Conservation (phyloP, 2,329 filamentous ascomycete genomes). For the Penicillium oxalicum region DNA sequence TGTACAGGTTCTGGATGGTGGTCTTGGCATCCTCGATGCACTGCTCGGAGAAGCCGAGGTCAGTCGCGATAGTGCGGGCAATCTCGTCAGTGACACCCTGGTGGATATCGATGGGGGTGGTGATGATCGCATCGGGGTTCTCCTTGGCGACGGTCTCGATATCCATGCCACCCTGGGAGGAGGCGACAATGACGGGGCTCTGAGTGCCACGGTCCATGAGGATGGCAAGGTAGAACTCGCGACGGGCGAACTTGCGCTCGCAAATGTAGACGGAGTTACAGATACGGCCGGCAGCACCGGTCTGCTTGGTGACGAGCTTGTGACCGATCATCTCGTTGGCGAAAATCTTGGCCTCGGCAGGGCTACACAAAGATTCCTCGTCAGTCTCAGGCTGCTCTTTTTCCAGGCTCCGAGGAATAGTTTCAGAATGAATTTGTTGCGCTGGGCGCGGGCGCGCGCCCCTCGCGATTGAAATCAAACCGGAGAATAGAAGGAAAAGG, state of each 20-base stretch:
- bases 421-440: background rate
- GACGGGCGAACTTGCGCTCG: slow-evolving; percentile 98
- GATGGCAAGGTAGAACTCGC: slow-evolving; percentile 98
- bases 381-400: background rate
- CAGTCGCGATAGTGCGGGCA: slow-evolving; percentile 77
- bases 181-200: slow-evolving; percentile 91
- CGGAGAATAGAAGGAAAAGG: background rate
- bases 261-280: slow-evolving; percentile 99
- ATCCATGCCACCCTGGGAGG: slow-evolving; percentile 98
- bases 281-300: slow-evolving; percentile 82
- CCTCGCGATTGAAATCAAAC: background rate
- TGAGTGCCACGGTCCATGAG: slow-evolving; percentile 95
- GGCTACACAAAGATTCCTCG: slow-evolving; percentile 39
- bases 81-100: slow-evolving; percentile 92
- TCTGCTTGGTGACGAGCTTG: slow-evolving; percentile 99
- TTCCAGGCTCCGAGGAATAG: background rate
- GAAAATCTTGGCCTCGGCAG: slow-evolving; percentile 93
- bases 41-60: slow-evolving; percentile 96
- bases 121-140: slow-evolving; percentile 90
- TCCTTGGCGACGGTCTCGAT: slow-evolving; percentile 99
- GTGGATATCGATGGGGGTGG: slow-evolving; percentile 90
- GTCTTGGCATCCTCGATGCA: slow-evolving; percentile 93
- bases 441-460: background rate
- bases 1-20: slow-evolving; percentile 98
- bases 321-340: slow-evolving; percentile 99